Evolutionary conservation across 2,329 filamentous ascomycete genomes (phyloP), one percentile per base, ranked within the genome.

Genomic region (Fusarium sp.): DNA sequence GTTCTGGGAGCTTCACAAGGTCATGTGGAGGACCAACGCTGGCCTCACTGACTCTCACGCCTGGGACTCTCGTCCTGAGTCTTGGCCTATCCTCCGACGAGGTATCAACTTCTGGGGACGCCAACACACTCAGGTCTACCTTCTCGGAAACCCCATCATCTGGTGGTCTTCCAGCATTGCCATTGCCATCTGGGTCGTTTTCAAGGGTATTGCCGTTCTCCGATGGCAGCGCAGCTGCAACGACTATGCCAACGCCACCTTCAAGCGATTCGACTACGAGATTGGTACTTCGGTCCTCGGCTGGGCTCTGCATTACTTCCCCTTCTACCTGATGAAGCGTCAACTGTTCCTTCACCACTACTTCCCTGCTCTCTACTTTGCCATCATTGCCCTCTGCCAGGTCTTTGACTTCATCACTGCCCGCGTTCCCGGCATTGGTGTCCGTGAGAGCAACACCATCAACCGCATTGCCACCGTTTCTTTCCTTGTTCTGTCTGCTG

Each of bases 101-200:
- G 96, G 96, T 75, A 99, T 99, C 86, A 99, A 99, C 84, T 99
- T 99, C 86, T 99, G 96, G 96, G 93, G 95, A 71, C 93, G 91
- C 76, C 87, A 97, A 76, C 87, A 97, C 79, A 93, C 93, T 66
- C 96, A 99, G 79, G 93, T 99, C 74, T 99, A 99, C 80, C 90
- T 99, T 18, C 90, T 97, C 61, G 96, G 96, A 60, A 98, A 99
- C 80, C 94, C 94, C 2, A 81, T 97, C 62, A 91, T 98, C 73
- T 99, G 96, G 96, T 98, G 92, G 90, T 90, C 89, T 31, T 93
- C 93, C 6, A 95, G 92, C 13, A 83, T 89, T 8, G 90, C 93
- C 16, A 88, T 99, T 69, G 86, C 83, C 29, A 78, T 93, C 38
- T 99, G 97, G 78, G 80, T 90, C 34, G 76, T 89, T 23, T 95